A percentile compares a stretch with the other conserved stretches of the same genome.
Evolutionary conservation across 768 basidiomycete genomes (phyloP).

Genomic region (Fomitopsis pulvina): DNA sequence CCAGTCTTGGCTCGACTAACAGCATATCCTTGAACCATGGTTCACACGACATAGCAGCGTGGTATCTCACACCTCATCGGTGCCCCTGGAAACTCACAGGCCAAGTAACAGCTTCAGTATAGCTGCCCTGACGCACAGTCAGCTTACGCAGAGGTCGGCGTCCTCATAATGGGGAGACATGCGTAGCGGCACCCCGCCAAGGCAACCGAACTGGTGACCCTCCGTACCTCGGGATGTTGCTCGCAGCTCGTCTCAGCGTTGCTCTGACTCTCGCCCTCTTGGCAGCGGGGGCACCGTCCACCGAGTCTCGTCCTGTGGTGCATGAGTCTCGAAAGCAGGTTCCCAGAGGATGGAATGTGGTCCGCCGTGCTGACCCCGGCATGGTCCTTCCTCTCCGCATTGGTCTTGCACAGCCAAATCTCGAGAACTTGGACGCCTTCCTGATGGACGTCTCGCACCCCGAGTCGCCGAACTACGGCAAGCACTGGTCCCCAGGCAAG

Average conservation of each 20-base stretch:
- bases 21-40: too few species aligned
- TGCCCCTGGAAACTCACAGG: not conserved
- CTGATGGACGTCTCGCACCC: conserved; percentile 45
- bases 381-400: conserved; percentile 39
- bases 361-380: conserved; percentile 28
- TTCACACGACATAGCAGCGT: too few species aligned
- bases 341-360: conserved; percentile 30
- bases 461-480: conserved; percentile 41
- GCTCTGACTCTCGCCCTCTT: not conserved
- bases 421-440: conserved; percentile 36
- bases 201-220: not conserved
- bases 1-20: too few species aligned
- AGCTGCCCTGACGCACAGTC: not conserved
- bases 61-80: too few species aligned
- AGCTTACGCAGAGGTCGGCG: not conserved
- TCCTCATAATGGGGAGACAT: not conserved
- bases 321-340: conserved; percentile 2
- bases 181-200: not conserved
- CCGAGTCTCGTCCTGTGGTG: not conserved
- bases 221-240: not conserved
- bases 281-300: not conserved
- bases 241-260: not conserved
- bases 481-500: conserved; percentile 40
- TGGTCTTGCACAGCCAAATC: conserved; percentile 40
- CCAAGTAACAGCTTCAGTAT: not conserved